Evolutionary conservation across 495 filamentous ascomycete genomes (phyloP), one percentile per base, ranked within the genome.

Genomic region (Massariosphaeria phaeospora): DNA sequence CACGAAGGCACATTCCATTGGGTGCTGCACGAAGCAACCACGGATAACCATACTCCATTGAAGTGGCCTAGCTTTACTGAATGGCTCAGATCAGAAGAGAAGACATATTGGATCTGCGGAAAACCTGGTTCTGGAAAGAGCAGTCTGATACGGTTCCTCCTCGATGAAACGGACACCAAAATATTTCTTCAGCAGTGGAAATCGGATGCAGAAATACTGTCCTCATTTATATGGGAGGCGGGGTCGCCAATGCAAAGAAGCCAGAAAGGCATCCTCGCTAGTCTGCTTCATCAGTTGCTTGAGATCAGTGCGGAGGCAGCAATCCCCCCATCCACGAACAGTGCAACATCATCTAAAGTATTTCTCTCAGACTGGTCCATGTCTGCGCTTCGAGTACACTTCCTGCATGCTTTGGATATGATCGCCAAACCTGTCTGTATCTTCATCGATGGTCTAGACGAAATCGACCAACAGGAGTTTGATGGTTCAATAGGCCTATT

Each of bases 61-160:
- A 24, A 24, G 15, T 44, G 40, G 40, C 12, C 8, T 27, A 27
- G 6, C 26, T 49, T 49, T 17, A 15, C 17, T 3, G 31, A 49
- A 8, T 49, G 46, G 46, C 46, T 49, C 18, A 18, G 20, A 13
- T 36, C 30, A 2, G 18, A 35, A 24, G 46, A 21, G 8, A 23
- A 29, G 31, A 3, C 26, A 13, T 49, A 36, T 17, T 49, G 29
- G 46, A 49, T 23, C 15, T 9, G 30, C 31, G 46, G 46, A 6
- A 49, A 49, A 20, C 17, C 46, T 20, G 30, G 46, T 7, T 35
- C 27, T 2, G 30, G 46, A 35, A 36, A 49, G 27, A 49, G 29
- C 11, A 49, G 24, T 3, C 31, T 49, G 4, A 38, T 49, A 7
- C 5, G 15, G 25, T 38, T 21, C 11, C 29, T 49, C 6, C 13